These are phyloP conservation scores for Suillus placidus DNA, from an alignment of 768 basidiomycete species.

Conservation along the genomic window DNA sequence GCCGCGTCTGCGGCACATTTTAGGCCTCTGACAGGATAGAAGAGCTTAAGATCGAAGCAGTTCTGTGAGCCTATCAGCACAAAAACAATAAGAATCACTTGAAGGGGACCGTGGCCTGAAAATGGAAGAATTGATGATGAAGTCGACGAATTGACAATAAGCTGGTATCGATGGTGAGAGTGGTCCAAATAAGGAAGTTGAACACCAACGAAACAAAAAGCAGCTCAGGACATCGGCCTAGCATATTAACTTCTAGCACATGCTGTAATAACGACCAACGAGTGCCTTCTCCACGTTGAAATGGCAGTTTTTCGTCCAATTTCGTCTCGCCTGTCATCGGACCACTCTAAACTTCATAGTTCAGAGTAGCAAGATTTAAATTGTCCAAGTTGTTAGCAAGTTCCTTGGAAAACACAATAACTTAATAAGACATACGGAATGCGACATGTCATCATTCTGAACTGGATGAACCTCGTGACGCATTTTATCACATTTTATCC, in stretches of 20 bases:
- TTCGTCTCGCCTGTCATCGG: not conserved
- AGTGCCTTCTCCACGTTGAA: not conserved
- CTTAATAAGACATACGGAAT: not conserved
- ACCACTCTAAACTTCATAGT: not conserved
- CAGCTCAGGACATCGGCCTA: not conserved
- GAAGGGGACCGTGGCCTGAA: not conserved
- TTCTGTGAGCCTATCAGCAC: not conserved
- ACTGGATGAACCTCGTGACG: not conserved
- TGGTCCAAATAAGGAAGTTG: not conserved
- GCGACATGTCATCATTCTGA: not conserved
- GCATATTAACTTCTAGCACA: not conserved
- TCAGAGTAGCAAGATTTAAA: no score
- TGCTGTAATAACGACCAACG: not conserved
- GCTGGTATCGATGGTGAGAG: not conserved
- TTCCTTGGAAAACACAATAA: not conserved
- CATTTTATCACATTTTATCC: not conserved
- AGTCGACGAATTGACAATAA: slow-evolving; percentile 3
- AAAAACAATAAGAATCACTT: slow-evolving; percentile 5
- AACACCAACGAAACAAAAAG: not conserved
- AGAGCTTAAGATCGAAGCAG: not conserved
- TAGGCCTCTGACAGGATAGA: not conserved
- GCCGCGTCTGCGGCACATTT: not conserved
- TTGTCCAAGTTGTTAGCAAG: no score
- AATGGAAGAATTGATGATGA: not conserved
- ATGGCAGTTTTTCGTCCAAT: not conserved